phyloP scores from a whole-genome alignment of 495 filamentous ascomycete species.

The Annulohypoxylon maeteangense region DNA sequence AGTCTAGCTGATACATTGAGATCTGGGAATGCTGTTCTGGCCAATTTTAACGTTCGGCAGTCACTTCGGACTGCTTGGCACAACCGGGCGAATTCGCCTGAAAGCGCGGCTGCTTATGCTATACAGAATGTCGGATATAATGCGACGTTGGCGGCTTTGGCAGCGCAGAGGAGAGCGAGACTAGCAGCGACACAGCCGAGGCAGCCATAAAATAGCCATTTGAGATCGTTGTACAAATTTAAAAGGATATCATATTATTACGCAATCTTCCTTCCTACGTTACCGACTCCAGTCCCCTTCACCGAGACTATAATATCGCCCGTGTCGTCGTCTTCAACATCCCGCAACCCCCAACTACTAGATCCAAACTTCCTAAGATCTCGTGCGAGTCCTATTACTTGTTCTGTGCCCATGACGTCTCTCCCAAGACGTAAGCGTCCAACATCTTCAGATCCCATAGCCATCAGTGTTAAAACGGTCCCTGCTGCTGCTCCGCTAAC shows the following conservation, averaged over 20 bases:
- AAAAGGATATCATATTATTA: slow-evolving; percentile 58
- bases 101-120: slow-evolving; percentile 60
- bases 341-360: slow-evolving; percentile 85
- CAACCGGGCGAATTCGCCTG: slow-evolving; percentile 57
- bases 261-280: slow-evolving; percentile 92
- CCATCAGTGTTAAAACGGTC: slow-evolving; percentile 88
- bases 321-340: slow-evolving; percentile 69
- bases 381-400: slow-evolving; percentile 78
- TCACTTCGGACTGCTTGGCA: slow-evolving; percentile 70
- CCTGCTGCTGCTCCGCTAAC: slow-evolving; percentile 73
- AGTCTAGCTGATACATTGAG: slow-evolving; percentile 68
- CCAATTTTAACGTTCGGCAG: slow-evolving; percentile 74
- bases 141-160: slow-evolving; percentile 58
- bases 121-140: slow-evolving; percentile 62
- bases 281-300: slow-evolving; percentile 93
- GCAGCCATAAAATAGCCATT: slow-evolving; percentile 38
- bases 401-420: slow-evolving; percentile 82
- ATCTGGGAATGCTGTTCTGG: slow-evolving; percentile 75
- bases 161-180: slow-evolving; percentile 56
- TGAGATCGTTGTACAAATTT: slow-evolving; percentile 43
- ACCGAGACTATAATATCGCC: slow-evolving; percentile 87
- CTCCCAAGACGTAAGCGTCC: slow-evolving; percentile 69
- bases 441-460: slow-evolving; percentile 83
- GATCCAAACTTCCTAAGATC: slow-evolving; percentile 87
- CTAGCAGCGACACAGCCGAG: slow-evolving; percentile 43